Base-by-base conservation (phyloP, 2,329 filamentous ascomycete species). In the Venturia effusa region DNA sequence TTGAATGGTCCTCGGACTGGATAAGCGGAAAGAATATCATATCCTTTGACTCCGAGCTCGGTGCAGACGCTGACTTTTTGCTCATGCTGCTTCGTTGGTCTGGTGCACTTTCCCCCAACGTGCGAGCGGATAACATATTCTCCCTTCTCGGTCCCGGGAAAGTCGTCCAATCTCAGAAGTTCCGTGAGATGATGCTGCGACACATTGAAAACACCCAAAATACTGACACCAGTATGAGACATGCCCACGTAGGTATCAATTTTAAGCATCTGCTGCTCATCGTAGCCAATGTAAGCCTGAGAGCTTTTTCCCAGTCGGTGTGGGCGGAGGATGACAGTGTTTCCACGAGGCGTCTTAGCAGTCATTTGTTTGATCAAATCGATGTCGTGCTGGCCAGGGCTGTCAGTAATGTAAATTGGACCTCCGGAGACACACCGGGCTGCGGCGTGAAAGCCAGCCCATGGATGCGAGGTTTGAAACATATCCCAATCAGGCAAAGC, bases 401-500 rank as follows among this genome's bases (percentile, higher is more conserved):
- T 83, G 74, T 99, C 94, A 0, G 93, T 97, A 72, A 99, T 92
- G 70, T 95, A 97, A 48, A 99, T 88, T 0, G 93, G 94, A 0
- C 94, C 94, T 10, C 94, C 94, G 59, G 88, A 92, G 11, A 99
- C 80, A 73, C 91, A 96, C 59, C 94, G 84, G 1, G 92, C 92
- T 0, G 94, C 93, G 4, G 90, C 94, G 69, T 99, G 94, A 72
- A 94, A 96, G 0, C 83, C 84, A 0, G 88, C 89, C 73, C 90
- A 96, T 1, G 81, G 76, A 68, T 88, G 84, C 24, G 77, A 79
- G 0, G 86, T 88, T 69, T 88, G 86, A 70, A 88, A 88, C 86
- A 88, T 88, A 70, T 88, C 86, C 86, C 86, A 88, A 74, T 97
- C 92, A 0, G 94, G 93, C 0, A 97, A 76, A 0, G 91, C 84